phyloP scores from a whole-genome alignment of 768 basidiomycete genomes.

The Favolaschia claudopus region DNA sequence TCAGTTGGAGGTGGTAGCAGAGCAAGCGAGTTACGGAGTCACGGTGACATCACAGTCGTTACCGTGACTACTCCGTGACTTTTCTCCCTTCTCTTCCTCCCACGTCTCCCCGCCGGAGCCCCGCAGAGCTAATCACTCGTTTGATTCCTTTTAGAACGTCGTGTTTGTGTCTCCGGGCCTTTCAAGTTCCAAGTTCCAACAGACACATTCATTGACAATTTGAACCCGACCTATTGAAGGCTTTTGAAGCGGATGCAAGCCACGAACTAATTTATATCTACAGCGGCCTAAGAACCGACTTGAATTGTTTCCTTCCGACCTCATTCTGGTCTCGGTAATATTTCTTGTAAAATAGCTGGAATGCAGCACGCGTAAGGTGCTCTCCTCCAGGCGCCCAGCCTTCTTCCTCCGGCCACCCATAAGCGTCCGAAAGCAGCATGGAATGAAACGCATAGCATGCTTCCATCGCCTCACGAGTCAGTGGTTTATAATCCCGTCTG shows the following conservation, averaged over 20 bases:
- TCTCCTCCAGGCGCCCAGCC: constrained; percentile 18
- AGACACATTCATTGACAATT: too few relatives aligned
- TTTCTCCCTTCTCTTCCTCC: too few relatives aligned
- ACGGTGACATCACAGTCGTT: constrained; percentile 7
- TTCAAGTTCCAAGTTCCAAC: too few relatives aligned
- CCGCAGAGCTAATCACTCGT: too few relatives aligned
- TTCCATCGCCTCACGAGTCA: constrained; percentile 31
- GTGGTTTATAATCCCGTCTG: constrained; percentile 25
- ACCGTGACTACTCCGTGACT: too few relatives aligned
- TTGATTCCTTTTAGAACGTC: too few relatives aligned
- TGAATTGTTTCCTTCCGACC: constrained; percentile 12
- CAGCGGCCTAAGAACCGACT: constrained; percentile 2
- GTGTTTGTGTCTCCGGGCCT: too few relatives aligned
- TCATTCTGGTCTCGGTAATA: constrained; percentile 26
- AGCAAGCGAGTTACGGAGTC: constrained; percentile 1
- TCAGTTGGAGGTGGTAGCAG: background rate
- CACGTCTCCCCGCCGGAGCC: too few relatives aligned
- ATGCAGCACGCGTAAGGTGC: constrained; percentile 22
- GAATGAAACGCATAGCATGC: constrained; percentile 26
- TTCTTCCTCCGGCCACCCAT: constrained; percentile 5
- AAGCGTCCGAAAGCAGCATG: constrained; percentile 18
- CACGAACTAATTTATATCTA: too few relatives aligned
- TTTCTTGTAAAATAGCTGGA: constrained; percentile 22
- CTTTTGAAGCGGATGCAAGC: too few relatives aligned
- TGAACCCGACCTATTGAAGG: too few relatives aligned